A percentile compares a stretch with the other conserved stretches of the same genome.
These are phyloP conservation scores for Alternaria gaisen DNA, from an alignment of 2,329 filamentous ascomycete species.

Conservation along the genomic window DNA sequence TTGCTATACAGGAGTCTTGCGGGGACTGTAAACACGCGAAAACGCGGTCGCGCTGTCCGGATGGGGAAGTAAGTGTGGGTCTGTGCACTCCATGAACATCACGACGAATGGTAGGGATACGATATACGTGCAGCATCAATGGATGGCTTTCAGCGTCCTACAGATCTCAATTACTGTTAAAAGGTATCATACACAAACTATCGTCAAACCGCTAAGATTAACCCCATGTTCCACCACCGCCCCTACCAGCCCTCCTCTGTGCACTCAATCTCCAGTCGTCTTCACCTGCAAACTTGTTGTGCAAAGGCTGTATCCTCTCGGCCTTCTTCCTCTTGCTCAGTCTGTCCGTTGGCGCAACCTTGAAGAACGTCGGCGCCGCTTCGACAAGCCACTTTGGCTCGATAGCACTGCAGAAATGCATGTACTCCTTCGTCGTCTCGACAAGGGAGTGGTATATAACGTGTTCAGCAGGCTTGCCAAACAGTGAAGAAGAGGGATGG, in stretches of 20 bases:
- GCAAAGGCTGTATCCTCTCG: conserved; percentile 92
- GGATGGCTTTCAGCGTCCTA: not conserved
- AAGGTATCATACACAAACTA: conserved; percentile 1
- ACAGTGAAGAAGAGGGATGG: conserved; percentile 89
- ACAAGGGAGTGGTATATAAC: conserved; percentile 93
- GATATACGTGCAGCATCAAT: not conserved
- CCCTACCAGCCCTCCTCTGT: conserved; percentile 83
- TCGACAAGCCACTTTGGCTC: conserved; percentile 95
- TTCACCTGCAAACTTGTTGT: conserved; percentile 90
- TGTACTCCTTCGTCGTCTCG: conserved; percentile 96
- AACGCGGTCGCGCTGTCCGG: conserved; percentile 33
- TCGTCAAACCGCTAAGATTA: conserved; percentile 48
- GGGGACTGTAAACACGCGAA: conserved; percentile 34
- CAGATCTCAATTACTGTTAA: not conserved
- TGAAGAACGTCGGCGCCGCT: conserved; percentile 98
- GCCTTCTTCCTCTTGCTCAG: conserved; percentile 92
- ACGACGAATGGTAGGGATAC: not conserved
- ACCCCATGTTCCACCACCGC: conserved; percentile 94
- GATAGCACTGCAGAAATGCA: conserved; percentile 92
- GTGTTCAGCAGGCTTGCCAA: conserved; percentile 95
- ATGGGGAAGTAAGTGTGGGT: conserved; percentile 28
- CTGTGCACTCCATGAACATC: conserved; percentile 11
- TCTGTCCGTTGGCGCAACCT: conserved; percentile 86
- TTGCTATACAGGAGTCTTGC: conserved; percentile 16
- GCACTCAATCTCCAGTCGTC: conserved; percentile 95